Evolutionary conservation across 1,284 basidiomycete genomes (phyloP), one percentile per base, ranked within the genome.

Genomic region (Cerrena zonata): DNA sequence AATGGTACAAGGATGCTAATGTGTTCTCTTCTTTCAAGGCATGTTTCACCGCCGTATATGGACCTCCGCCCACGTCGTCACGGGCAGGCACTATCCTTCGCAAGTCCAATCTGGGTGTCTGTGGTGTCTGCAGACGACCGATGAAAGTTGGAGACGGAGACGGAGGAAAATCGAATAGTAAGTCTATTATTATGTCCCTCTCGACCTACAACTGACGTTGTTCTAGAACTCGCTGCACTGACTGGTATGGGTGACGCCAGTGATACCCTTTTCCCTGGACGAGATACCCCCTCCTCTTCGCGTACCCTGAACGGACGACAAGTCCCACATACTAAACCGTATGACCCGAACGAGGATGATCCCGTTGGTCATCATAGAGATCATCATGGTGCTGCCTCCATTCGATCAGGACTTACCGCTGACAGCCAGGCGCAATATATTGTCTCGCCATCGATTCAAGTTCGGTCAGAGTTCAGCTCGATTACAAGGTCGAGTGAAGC

Each of bases 41-140:
- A 18, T 97, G 94, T 70, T 97, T 96, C 65, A 90, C 84, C 7
- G 90, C 92, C 12, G 94, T 97, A 4, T 99, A 99, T 68, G 94
- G 94, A 12, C 86, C 86, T 1, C 83, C 86, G 1, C 88, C 90
- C 4, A 77, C 69, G n/a, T 76, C 80, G 53, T 70, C 71, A 2
- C 74, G 72, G 49, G 71, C 75, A 2, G 70, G 67, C 3, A 39
- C 13, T 22, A 66, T 82, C 15, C 76, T 86, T 40, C 74, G 84
- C 63, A 86, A 87, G 64, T 78, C 84, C 23, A 89, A 89, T 61
- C 75, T 96, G 23, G 95, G 95, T 26, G 91, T 99, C 18, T 99
- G 95, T 62, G 95, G 95, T 39, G 92, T 98, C 1, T 99, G 95
- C 65, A 80, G 95, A 57, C 80, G 91, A 38, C 92, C 93, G 7